These are phyloP conservation scores for Babesia caballi DNA, from an alignment of 169 alveolate species.

Conservation along the genomic window DNA sequence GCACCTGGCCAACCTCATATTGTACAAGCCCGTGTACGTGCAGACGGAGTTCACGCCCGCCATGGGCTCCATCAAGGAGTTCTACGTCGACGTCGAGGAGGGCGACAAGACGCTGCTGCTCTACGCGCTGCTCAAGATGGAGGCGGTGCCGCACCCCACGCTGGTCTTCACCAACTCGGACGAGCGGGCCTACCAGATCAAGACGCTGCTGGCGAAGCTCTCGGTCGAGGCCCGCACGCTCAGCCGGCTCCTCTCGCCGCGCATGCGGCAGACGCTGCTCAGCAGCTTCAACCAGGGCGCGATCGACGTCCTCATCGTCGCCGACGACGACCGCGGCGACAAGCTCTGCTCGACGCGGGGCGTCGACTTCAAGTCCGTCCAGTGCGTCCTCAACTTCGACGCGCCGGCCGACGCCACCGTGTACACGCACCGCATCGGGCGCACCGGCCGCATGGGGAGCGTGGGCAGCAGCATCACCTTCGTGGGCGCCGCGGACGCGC, in stretches of 20 bases:
- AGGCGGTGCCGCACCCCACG: constrained; percentile 43
- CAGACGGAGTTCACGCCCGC: constrained; percentile 28
- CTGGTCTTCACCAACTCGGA: constrained; percentile 47
- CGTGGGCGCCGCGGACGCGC: constrained; percentile 13
- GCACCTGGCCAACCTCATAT: constrained; percentile 33
- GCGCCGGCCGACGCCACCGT: constrained; percentile 94
- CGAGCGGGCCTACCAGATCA: constrained; percentile 48
- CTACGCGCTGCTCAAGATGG: constrained; percentile 50
- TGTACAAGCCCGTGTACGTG: constrained; percentile 52
- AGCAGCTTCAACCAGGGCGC: constrained; percentile 55
- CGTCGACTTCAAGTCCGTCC: constrained; percentile 93
- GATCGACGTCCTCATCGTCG: constrained; percentile 31
- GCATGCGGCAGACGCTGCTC: constrained; percentile 47
- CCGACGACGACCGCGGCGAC: constrained; percentile 59
- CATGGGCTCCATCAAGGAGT: constrained; percentile 56
- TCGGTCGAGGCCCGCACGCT: constrained; percentile 34
- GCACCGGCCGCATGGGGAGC: constrained; percentile 91
- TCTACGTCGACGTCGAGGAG: constrained; percentile 29
- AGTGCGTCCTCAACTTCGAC: constrained; percentile 95
- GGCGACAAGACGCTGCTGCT: constrained; percentile 12
- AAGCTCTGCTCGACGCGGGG: constrained; percentile 93
- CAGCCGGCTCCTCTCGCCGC: constrained; percentile 48
- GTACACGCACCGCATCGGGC: constrained; percentile 97
- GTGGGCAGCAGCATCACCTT: constrained; percentile 88
- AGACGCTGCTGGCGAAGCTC: constrained; percentile 45